Conservation (phyloP, 345 rosid species). For the Bruguiera sexangula region DNA sequence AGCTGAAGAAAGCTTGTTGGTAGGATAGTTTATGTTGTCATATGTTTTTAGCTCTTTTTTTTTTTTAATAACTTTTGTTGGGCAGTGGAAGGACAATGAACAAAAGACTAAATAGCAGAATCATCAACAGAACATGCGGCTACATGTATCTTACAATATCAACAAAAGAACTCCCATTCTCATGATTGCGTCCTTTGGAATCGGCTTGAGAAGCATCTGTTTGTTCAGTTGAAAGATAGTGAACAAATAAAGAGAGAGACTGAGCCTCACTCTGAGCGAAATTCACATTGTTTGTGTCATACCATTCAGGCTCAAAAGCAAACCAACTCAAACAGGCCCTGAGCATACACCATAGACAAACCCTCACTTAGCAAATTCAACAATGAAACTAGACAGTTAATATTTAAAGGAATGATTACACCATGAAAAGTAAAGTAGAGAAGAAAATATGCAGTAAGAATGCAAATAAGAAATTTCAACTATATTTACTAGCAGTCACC, state of each 20-base stretch:
- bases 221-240: slow-evolving; percentile 69
- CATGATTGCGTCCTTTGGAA: slow-evolving; percentile 56
- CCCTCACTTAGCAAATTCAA: slow-evolving; percentile 8
- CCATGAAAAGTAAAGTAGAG: slow-evolving; percentile 4
- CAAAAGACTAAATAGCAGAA: neutral
- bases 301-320: slow-evolving; percentile 96
- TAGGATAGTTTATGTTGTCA: neutral
- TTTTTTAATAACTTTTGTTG: neutral
- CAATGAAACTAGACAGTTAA: too few species aligned
- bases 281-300: slow-evolving; percentile 55
- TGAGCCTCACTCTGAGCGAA: slow-evolving; percentile 84
- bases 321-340: slow-evolving; percentile 98
- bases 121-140: neutral
- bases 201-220: slow-evolving; percentile 56
- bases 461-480: slow-evolving; percentile 3
- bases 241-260: slow-evolving; percentile 74
- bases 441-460: slow-evolving; percentile 1
- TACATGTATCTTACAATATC: slow-evolving; percentile 52
- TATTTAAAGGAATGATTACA: too few species aligned
- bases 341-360: slow-evolving; percentile 29
- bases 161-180: slow-evolving; percentile 50
- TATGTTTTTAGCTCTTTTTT: neutral
- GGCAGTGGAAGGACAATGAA: neutral
- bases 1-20: slow-evolving; percentile 1
- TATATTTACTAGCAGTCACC: slow-evolving; percentile 39